Evolutionary conservation across 2,329 filamentous ascomycete species (phyloP).

Genomic region (Fusarium sp.): DNA sequence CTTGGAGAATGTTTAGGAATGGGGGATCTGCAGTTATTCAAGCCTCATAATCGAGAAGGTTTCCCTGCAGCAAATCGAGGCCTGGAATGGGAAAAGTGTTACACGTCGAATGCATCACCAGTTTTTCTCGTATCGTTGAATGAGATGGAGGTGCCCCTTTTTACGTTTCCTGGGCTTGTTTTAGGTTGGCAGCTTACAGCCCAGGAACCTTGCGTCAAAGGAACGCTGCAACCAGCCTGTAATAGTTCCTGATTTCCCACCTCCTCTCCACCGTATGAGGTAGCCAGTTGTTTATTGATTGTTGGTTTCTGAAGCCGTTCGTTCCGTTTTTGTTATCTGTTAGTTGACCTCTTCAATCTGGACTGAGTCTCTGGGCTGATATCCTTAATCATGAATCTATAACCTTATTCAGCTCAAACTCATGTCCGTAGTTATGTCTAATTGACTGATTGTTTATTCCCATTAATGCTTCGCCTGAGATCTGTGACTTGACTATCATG

Average conservation of each 20-base stretch:
- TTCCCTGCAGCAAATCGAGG: constrained; percentile 8
- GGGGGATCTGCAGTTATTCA: constrained; percentile 22
- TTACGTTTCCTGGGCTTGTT: constrained; percentile 23
- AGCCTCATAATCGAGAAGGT: constrained; percentile 9
- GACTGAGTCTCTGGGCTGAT: background rate
- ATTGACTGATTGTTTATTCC: background rate
- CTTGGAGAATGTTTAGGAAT: constrained; percentile 29
- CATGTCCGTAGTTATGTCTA: background rate
- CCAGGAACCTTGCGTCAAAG: constrained; percentile 5
- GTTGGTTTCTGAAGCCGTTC: background rate
- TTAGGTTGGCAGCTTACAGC: constrained; percentile 15
- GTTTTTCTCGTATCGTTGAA: constrained; percentile 28
- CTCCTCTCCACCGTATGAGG: background rate
- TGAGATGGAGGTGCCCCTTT: constrained; percentile 26
- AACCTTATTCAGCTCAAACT: background rate
- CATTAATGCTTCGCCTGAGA: background rate
- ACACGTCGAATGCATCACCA: constrained; percentile 28
- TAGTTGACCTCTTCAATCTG: background rate
- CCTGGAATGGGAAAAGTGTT: constrained; percentile 24
- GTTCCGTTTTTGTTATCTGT: constrained; percentile 5
- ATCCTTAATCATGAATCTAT: background rate
- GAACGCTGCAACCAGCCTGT: constrained; percentile 19
- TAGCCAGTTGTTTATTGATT: background rate
- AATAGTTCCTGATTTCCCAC: background rate
- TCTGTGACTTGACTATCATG: background rate